Percentiles rank a stretch among this genome's conserved stretches.
Conservation (phyloP, 352 stramenopile genomes). For the Phytophthora crassamura region DNA sequence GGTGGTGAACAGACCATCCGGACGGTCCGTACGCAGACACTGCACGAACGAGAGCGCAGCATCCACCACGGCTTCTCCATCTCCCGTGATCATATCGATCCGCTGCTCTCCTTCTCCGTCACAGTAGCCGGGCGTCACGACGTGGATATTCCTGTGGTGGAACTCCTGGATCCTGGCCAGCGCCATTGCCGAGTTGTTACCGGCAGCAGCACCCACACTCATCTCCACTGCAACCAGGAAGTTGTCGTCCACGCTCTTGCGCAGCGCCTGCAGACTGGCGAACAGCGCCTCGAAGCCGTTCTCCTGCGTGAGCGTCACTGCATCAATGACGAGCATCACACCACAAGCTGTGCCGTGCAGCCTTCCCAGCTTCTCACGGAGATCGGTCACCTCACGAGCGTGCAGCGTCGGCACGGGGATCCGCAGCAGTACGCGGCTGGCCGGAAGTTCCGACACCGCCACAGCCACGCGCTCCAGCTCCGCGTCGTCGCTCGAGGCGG, state of each 20-base stretch:
- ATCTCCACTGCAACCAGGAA: slow-evolving; percentile 70
- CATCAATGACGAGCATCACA: slow-evolving; percentile 54
- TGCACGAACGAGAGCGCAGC: slow-evolving; percentile 64
- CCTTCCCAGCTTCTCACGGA: slow-evolving; percentile 51
- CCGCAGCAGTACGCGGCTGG: slow-evolving; percentile 64
- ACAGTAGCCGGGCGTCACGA: slow-evolving; percentile 51
- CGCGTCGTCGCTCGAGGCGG: slow-evolving; percentile 47
- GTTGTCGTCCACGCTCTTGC: slow-evolving; percentile 51
- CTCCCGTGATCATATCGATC: slow-evolving; percentile 9
- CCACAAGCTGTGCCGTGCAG: slow-evolving; percentile 45
- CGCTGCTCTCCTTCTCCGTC: slow-evolving; percentile 33
- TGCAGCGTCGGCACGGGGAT: slow-evolving; percentile 51
- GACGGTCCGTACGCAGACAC: slow-evolving; percentile 81
- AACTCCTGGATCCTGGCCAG: slow-evolving; percentile 59
- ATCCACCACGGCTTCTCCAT: slow-evolving; percentile 41
- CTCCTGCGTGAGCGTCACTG: slow-evolving; percentile 25
- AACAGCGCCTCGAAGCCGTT: slow-evolving; percentile 36
- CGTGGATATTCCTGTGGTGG: slow-evolving; percentile 66
- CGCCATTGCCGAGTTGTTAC: slow-evolving; percentile 24
- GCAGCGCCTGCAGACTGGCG: slow-evolving; percentile 40
- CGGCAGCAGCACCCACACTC: slow-evolving; percentile 6
- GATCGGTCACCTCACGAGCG: slow-evolving; percentile 12
- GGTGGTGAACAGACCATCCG: slow-evolving; percentile 94
- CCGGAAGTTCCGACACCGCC: slow-evolving; percentile 72
- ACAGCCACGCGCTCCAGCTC: slow-evolving; percentile 57